Evolutionary conservation across 1,284 basidiomycete species (phyloP), one percentile per base, ranked within the genome.

Genomic region (Ustilago shanxiensis): DNA sequence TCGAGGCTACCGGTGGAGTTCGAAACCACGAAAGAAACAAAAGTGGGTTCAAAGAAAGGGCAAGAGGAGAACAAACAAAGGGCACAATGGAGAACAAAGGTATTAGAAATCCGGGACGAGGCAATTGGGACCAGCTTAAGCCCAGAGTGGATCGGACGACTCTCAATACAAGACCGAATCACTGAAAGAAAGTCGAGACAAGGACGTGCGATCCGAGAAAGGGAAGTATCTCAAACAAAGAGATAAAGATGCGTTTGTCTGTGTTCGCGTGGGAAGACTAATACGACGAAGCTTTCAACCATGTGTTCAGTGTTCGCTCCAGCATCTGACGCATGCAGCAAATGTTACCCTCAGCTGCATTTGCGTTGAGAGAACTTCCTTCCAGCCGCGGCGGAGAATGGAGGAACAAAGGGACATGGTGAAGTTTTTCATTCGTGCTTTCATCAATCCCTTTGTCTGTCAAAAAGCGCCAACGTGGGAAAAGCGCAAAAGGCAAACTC

Each of bases 401-500:
- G n/a, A n/a, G n/a, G n/a, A 24, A 57, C 44, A 57, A 47, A 35
- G 55, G 55, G 55, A 47, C 47, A 14, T 49, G 44, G 13, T 22
- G 22, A 13, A 45, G 4, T 20, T 28, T 3, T 20, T 14, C 24
- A 49, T 24, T 24, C 9, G 47, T 28, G 22, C n/a, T 57, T 47
- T 33, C 39, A 22, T 24, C 22, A 3, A 22, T 1, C 51, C 60
- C 60, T 54, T 61, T 61, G 60, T 60, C 50, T 60, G 59, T 61
- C 60, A 22, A 54, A 61, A 45, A 53, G 60, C 29, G 60, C 60
- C 18, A 52, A 35, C 37, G 47, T 61, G 60, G 39, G 60, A 61
- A 54, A 41, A 5, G 2, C 28, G 39, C 22, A 22, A 24, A 16
- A 8, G 24, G 14, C 28, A 22, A 33, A 29, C 24, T 11, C 20